Evolutionary conservation across 495 filamentous ascomycete genomes (phyloP), one percentile per base, ranked within the genome.

Genomic region (Symbiotaphrina buchneri): DNA sequence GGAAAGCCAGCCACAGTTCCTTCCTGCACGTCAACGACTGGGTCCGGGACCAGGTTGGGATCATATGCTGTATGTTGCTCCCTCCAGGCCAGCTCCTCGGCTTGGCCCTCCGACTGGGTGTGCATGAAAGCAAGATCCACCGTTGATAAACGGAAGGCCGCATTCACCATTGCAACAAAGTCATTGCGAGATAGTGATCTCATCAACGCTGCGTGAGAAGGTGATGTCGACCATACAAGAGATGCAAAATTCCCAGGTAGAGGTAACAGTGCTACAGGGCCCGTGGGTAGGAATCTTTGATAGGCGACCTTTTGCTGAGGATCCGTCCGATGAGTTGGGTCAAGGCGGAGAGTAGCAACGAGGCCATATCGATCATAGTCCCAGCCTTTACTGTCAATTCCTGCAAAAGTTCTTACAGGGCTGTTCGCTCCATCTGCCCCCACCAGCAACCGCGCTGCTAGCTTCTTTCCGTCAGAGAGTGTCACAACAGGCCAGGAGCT

Each of bases 351-450:
- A 0, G 83, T 87, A 37, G 87, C 87, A 10, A 99, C 87, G 6
- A 95, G 63, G 11, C 90, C 87, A 47, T 91, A 74, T 14, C 80
- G 64, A 29, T 68, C 63, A 54, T 95, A 99, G 48, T 95, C 90
- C 81, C 84, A 99, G 14, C 90, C 87, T 2, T 68, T 59, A 18
- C 71, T 75, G 29, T 69, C 51, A 41, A 95, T 94, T 21, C 73
- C 74, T 5, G 85, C 81, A 45, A 92, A 99, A 2, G 65, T 64
- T 26, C 87, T 73, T 10, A 95, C 87, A 11, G 87, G 90, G 46
- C 80, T 87, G 48, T 92, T 93, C 11, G 81, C 74, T 7, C 87
- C 87, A 44, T 99, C 87, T 10, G 90, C 90, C 4, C 87, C 87
- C 10, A 99, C 69, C 4, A 99, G 62, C 2, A 99, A 60, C 18